Conservation (phyloP, 495 filamentous ascomycete species). For the Glarea lozoyensis region DNA sequence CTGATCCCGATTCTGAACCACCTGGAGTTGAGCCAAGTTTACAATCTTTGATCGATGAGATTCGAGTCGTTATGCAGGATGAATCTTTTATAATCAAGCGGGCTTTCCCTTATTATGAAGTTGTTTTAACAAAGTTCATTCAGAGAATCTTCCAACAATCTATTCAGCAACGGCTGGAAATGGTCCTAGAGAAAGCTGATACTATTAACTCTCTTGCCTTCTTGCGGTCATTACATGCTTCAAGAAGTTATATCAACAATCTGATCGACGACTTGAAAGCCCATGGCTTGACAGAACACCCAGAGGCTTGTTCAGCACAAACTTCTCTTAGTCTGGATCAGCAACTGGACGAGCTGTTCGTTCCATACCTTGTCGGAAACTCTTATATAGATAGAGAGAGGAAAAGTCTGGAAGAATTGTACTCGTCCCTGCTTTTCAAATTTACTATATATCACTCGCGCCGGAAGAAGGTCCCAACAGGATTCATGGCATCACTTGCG, state of each 20-base stretch:
- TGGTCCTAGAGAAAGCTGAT: slow-evolving; percentile 91
- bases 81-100: slow-evolving; percentile 92
- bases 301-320: slow-evolving; percentile 80
- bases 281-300: slow-evolving; percentile 91
- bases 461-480: slow-evolving; percentile 71
- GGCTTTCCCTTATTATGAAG: slow-evolving; percentile 93
- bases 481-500: slow-evolving; percentile 83
- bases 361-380: slow-evolving; percentile 88
- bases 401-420: slow-evolving; percentile 81
- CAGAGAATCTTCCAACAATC: slow-evolving; percentile 97
- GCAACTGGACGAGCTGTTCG: slow-evolving; percentile 92
- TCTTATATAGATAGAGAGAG: slow-evolving; percentile 95
- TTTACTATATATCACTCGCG: slow-evolving; percentile 88
- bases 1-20: slow-evolving; percentile 87
- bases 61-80: slow-evolving; percentile 91
- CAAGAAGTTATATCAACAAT: slow-evolving; percentile 72
- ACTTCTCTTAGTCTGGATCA: slow-evolving; percentile 83
- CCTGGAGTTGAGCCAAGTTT: slow-evolving; percentile 87
- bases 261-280: slow-evolving; percentile 88
- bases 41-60: slow-evolving; percentile 85
- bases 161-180: slow-evolving; percentile 88
- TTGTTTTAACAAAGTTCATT: slow-evolving; percentile 82
- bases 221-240: slow-evolving; percentile 81
- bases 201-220: slow-evolving; percentile 87
- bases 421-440: slow-evolving; percentile 87